Percentiles rank a stretch among this genome's conserved stretches.
phyloP scores from a whole-genome alignment of 163 green algal genomes.

The Scenedesmus sp. region DNA sequence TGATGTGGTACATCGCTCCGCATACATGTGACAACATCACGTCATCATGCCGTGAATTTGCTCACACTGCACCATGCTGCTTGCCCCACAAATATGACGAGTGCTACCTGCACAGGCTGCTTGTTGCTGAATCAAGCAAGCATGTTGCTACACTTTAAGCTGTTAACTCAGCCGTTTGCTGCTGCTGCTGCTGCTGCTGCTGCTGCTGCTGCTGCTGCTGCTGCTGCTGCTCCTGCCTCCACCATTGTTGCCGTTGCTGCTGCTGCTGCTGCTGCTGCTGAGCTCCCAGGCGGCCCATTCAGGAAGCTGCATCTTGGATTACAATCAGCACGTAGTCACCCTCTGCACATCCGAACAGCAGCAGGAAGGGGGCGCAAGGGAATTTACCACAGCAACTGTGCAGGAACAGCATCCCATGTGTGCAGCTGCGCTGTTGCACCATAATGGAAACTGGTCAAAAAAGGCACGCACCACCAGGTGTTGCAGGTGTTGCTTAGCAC shows the following conservation, averaged over 20 bases:
- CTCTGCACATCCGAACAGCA: slow-evolving; percentile 52
- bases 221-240: too few relatives aligned
- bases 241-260: background rate
- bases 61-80: too few relatives aligned
- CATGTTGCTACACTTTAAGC: too few relatives aligned
- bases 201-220: background rate
- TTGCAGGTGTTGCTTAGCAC: background rate
- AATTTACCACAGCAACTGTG: background rate
- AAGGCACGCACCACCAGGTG: background rate
- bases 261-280: background rate
- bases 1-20: too few relatives aligned
- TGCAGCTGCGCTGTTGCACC: background rate
- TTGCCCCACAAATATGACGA: too few relatives aligned
- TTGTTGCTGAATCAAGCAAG: too few relatives aligned
- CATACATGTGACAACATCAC: too few relatives aligned
- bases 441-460: background rate
- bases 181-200: background rate
- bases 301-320: slow-evolving; percentile 74
- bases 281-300: background rate
- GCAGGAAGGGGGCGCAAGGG: background rate
- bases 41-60: too few relatives aligned
- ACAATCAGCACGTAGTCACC: slow-evolving; percentile 85
- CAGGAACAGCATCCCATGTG: too few relatives aligned
- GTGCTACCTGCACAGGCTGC: too few relatives aligned
- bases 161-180: too few relatives aligned